Conservation (phyloP, 106 monocot species). For the Narthecium ossifragum region DNA sequence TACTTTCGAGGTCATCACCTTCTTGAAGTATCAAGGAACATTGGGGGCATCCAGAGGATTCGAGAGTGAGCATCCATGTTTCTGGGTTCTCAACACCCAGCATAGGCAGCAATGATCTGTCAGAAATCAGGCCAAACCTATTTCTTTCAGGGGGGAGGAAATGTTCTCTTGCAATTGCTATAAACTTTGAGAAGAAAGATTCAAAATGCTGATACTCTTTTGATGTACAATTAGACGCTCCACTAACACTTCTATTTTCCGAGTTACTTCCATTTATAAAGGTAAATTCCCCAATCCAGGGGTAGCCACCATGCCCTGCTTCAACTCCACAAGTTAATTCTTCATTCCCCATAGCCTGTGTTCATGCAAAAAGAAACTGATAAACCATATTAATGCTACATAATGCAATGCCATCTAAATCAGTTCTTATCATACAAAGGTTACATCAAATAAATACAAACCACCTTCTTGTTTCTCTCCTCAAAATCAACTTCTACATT, state of each 20-base stretch:
- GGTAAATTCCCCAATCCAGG: constrained; percentile 28
- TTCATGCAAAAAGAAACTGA: constrained; percentile 31
- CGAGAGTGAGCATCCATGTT: constrained; percentile 54
- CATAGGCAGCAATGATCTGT: constrained; percentile 52
- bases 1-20: constrained; percentile 48
- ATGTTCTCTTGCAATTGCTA: constrained; percentile 49
- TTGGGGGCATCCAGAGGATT: constrained; percentile 59
- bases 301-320: constrained; percentile 26
- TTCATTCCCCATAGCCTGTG: constrained; percentile 57
- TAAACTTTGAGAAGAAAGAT: constrained; percentile 63
- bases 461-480: constrained; percentile 63
- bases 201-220: constrained; percentile 57
- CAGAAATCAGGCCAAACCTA: constrained; percentile 71
- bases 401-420: constrained; percentile 15
- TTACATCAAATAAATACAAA: constrained; percentile 24
- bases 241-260: constrained; percentile 20
- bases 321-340: constrained; percentile 39
- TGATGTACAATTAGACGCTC: constrained; percentile 31
- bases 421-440: constrained; percentile 20
- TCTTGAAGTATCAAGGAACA: constrained; percentile 52
- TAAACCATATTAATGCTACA: constrained; percentile 20
- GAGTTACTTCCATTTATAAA: constrained; percentile 40
- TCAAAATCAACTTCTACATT: constrained; percentile 24
- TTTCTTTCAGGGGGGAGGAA: constrained; percentile 69
- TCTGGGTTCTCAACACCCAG: constrained; percentile 39